Conservation (phyloP, 768 basidiomycete species). For the Lentinula edodes region DNA sequence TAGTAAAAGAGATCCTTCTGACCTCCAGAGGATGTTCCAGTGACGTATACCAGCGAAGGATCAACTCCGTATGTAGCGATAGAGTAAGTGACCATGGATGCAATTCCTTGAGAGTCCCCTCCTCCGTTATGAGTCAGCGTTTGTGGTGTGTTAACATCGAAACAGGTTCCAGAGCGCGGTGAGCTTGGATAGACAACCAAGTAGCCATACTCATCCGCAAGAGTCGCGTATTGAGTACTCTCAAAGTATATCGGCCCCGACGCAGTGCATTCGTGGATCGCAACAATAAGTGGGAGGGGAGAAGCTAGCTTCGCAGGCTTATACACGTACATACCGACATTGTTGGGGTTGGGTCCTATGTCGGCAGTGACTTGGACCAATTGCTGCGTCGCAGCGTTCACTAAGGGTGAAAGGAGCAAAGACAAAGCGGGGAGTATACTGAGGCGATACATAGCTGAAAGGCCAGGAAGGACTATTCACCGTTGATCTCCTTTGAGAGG, state of each 20-base stretch:
- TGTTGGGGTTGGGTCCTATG: constrained; percentile 42
- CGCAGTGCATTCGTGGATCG: constrained; percentile 48
- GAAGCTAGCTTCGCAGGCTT: constrained; percentile 30
- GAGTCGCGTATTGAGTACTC: constrained; percentile 42
- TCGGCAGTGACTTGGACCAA: background rate
- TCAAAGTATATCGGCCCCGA: constrained; percentile 46
- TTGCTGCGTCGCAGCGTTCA: background rate
- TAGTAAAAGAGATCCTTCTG: background rate
- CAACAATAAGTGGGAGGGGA: constrained; percentile 43
- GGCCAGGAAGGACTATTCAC: background rate
- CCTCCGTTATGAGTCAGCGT: constrained; percentile 53
- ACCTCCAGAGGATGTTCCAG: constrained; percentile 31
- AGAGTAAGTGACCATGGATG: constrained; percentile 39
- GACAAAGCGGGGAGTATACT: background rate
- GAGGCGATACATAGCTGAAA: background rate
- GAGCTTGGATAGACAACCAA: constrained; percentile 47
- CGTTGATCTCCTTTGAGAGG: background rate
- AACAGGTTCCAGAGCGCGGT: constrained; percentile 40
- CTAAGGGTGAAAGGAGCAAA: background rate
- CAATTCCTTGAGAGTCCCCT: constrained; percentile 50
- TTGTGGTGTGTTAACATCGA: constrained; percentile 44
- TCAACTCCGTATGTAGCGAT: constrained; percentile 26
- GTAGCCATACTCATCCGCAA: constrained; percentile 43
- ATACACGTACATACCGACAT: constrained; percentile 44
- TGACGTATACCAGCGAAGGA: background rate